Evolutionary conservation across 768 basidiomycete species (phyloP).

Genomic region (Mycena sanguinolenta): DNA sequence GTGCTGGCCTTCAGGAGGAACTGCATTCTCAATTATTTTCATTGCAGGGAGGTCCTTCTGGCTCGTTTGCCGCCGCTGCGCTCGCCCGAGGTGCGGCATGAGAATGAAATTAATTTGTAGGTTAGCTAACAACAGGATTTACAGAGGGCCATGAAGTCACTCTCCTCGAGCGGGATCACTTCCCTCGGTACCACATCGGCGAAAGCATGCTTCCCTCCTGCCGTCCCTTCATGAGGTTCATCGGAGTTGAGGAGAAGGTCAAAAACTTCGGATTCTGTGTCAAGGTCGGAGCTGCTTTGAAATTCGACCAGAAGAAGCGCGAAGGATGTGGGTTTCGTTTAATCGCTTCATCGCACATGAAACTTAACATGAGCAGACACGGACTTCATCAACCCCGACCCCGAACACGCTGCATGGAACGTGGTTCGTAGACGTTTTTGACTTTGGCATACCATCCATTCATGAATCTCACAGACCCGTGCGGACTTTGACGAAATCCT

Average conservation of each 20-base stretch:
- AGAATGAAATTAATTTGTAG: not conserved
- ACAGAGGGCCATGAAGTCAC: not conserved
- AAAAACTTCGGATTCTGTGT: not conserved
- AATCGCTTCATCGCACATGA: not conserved
- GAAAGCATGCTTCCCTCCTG: slow-evolving; percentile 54
- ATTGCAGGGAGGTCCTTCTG: slow-evolving; percentile 43
- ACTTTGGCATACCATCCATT: not conserved
- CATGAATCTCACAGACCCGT: slow-evolving; percentile 47
- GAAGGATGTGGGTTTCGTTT: not conserved
- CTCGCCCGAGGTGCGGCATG: slow-evolving; percentile 16
- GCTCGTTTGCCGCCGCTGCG: slow-evolving; percentile 47
- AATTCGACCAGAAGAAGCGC: not conserved
- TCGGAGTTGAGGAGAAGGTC: slow-evolving; percentile 46
- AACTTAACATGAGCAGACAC: not conserved
- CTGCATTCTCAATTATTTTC: too few species aligned
- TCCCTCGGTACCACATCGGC: slow-evolving; percentile 53
- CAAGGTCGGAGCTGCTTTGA: not conserved
- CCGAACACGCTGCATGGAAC: not conserved
- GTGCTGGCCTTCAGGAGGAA: too few species aligned
- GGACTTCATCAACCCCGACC: not conserved
- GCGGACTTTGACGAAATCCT: slow-evolving; percentile 73
- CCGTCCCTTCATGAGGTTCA: slow-evolving; percentile 50
- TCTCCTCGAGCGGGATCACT: slow-evolving; percentile 39
- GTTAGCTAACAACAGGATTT: not conserved
- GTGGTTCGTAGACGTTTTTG: not conserved